Conservation (phyloP, 352 stramenopile species). For the Pythium grandisporangium region DNA sequence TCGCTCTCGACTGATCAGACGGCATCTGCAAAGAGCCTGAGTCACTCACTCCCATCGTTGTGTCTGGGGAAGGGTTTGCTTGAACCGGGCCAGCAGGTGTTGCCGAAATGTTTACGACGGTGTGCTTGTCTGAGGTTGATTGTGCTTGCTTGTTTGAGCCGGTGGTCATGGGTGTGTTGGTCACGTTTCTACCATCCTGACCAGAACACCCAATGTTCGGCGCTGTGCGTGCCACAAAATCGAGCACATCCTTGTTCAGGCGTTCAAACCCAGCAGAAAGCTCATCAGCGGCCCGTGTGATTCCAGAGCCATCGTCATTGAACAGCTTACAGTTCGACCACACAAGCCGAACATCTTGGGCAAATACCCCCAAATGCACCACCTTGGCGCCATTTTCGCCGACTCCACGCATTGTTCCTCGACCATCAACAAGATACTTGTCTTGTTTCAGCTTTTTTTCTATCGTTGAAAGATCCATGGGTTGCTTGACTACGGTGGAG, state of each 20-base stretch:
- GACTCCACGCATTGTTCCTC: constrained; percentile 9
- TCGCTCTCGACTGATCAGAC: too few species aligned
- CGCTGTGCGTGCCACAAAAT: constrained; percentile 11
- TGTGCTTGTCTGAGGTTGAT: too few species aligned
- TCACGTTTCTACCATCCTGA: too few species aligned
- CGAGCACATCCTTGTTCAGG: constrained; percentile 34
- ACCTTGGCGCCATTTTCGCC: constrained; percentile 19
- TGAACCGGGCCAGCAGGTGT: too few species aligned
- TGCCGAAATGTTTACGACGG: too few species aligned
- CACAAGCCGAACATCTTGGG: constrained; percentile 69
- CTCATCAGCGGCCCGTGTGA: constrained; percentile 60
- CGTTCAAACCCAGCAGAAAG: constrained; percentile 56
- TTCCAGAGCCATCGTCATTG: constrained; percentile 77
- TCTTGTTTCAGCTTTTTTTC: constrained; percentile 47
- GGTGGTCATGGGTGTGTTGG: too few species aligned
- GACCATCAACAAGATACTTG: constrained; percentile 44
- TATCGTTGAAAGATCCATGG: constrained; percentile 76
- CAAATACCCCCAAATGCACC: constrained; percentile 44
- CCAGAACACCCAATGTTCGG: too few species aligned
- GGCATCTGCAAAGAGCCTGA: too few species aligned
- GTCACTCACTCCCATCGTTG: too few species aligned
- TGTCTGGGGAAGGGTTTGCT: too few species aligned
- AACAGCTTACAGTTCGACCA: constrained; percentile 82
- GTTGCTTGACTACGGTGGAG: constrained; percentile 62
- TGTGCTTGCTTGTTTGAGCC: too few species aligned